phyloP scores from a whole-genome alignment of 2,329 filamentous ascomycete species.

The Alternaria triticina region DNA sequence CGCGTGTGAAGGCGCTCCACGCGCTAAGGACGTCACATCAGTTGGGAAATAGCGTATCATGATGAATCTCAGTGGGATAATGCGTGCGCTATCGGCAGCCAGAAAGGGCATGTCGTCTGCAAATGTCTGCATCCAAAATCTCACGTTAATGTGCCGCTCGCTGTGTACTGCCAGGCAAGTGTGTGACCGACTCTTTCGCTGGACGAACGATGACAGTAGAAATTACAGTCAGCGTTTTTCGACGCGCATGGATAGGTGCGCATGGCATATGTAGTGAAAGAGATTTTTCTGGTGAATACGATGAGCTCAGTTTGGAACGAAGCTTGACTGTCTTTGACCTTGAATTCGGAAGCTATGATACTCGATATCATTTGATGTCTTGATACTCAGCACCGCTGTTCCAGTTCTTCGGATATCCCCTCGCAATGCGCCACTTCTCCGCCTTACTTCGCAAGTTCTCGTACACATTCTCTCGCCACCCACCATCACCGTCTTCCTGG shows the following conservation, averaged over 20 bases:
- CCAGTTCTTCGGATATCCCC: conserved; percentile 47
- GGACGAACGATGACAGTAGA: fast-evolving
- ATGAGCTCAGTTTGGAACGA: no score
- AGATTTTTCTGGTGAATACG: no score
- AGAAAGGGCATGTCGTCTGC: background rate
- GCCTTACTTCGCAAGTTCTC: conserved; percentile 40
- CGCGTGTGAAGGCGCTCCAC: background rate
- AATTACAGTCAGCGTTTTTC: background rate
- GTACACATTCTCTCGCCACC: conserved; percentile 51
- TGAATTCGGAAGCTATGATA: no score
- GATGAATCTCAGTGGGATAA: background rate
- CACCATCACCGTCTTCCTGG: conserved; percentile 45
- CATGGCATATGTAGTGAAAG: background rate
- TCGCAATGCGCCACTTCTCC: conserved; percentile 46
- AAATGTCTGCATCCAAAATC: background rate
- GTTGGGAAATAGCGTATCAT: background rate
- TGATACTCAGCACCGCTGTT: conserved; percentile 15
- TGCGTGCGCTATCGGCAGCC: background rate
- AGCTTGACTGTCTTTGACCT: no score
- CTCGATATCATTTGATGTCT: background rate
- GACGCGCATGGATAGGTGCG: no score
- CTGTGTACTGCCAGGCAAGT: background rate
- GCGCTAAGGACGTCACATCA: background rate
- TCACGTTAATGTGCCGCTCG: background rate
- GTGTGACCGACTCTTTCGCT: background rate